Conservation (phyloP, 306 rosid species). For the Cicer judaicum region DNA sequence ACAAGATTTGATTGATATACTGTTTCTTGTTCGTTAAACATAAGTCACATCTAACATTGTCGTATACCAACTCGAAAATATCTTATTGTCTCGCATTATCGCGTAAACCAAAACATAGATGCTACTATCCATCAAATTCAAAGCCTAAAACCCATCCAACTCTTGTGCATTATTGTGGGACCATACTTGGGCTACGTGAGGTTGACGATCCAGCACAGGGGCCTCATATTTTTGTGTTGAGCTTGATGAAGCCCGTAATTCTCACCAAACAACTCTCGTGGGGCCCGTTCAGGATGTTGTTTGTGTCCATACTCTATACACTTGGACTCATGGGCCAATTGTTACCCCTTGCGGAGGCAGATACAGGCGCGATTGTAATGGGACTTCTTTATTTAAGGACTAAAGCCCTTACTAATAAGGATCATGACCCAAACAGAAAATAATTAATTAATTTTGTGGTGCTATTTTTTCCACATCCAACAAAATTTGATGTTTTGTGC, state of each 20-base stretch:
- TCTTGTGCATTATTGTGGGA: constrained; percentile 43
- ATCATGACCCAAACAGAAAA: neutral
- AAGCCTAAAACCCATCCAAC: constrained; percentile 17
- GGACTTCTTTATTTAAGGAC: constrained; percentile 37
- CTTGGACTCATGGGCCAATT: constrained; percentile 43
- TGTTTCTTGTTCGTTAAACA: constrained; percentile 51
- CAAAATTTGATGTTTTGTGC: too few relatives aligned
- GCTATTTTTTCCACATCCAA: too few relatives aligned
- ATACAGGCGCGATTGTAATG: constrained; percentile 22
- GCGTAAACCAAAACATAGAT: constrained; percentile 43
- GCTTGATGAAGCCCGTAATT: constrained; percentile 42
- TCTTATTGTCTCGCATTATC: constrained; percentile 45
- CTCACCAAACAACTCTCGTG: constrained; percentile 24
- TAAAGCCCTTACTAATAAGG: constrained; percentile 39
- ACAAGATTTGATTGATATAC: constrained; percentile 41
- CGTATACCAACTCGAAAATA: constrained; percentile 35
- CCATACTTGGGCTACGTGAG: constrained; percentile 45
- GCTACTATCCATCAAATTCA: constrained; percentile 46
- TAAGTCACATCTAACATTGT: constrained; percentile 42
- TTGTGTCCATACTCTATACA: constrained; percentile 35
- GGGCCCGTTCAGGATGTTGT: constrained; percentile 47
- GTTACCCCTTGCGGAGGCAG: constrained; percentile 35
- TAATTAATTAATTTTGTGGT: too few relatives aligned
- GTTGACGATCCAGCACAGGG: constrained; percentile 34
- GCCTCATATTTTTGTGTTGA: constrained; percentile 41